Conservation (phyloP, 2,329 filamentous ascomycete genomes). For the Pseudogymnoascus verrucosus region DNA sequence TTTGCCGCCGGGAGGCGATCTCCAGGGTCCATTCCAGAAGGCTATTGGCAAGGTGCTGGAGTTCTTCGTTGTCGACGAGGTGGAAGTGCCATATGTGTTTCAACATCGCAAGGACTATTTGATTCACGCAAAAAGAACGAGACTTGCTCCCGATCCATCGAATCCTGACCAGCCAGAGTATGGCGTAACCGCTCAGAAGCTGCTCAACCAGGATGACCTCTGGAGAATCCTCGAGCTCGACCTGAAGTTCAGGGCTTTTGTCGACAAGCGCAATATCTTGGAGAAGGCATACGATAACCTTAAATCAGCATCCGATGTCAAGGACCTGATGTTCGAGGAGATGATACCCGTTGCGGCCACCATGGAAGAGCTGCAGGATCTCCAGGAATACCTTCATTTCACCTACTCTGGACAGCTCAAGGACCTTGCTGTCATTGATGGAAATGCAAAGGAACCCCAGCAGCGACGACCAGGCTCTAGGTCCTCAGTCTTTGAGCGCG, state of each 20-base stretch:
- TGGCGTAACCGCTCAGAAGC: constrained; percentile 72
- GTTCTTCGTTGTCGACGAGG: constrained; percentile 89
- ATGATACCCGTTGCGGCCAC: constrained; percentile 73
- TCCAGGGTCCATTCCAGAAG: constrained; percentile 76
- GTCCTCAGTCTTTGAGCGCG: constrained; percentile 72
- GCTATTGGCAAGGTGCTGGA: constrained; percentile 88
- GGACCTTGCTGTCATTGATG: constrained; percentile 60
- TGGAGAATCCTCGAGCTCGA: constrained; percentile 95
- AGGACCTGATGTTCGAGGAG: constrained; percentile 71
- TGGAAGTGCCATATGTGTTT: constrained; percentile 95
- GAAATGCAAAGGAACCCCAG: constrained; percentile 55
- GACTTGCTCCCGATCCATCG: constrained; percentile 47
- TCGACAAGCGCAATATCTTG: constrained; percentile 84
- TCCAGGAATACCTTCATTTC: constrained; percentile 96
- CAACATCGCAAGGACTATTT: constrained; percentile 97
- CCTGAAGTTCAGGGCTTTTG: constrained; percentile 85
- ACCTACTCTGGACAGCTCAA: constrained; percentile 79
- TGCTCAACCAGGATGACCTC: constrained; percentile 84
- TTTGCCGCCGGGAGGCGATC: constrained; percentile 49
- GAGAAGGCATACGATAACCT: constrained; percentile 71
- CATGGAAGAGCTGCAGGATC: constrained; percentile 91
- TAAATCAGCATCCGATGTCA: constrained; percentile 49
- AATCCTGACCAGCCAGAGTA: constrained; percentile 66
- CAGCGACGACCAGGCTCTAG: constrained; percentile 70
- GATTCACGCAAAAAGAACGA: constrained; percentile 72